Evolutionary conservation across 2,329 filamentous ascomycete genomes (phyloP), one percentile per base, ranked within the genome.

Genomic region (Ophiostoma sp.): DNA sequence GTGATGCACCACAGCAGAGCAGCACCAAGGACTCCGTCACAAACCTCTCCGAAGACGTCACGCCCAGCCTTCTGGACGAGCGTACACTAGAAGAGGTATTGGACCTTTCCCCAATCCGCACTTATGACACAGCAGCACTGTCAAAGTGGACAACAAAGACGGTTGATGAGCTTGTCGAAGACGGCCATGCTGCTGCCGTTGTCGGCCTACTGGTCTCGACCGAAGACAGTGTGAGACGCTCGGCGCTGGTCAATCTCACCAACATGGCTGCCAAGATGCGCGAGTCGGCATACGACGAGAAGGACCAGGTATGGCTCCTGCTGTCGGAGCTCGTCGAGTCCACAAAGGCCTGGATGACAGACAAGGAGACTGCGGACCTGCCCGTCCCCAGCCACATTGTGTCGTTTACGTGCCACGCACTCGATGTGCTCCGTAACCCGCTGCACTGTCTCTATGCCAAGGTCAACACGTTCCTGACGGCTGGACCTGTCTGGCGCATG

Each of bases 361-460:
- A 80, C 7, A 79, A 79, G 3, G 66, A 45, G 38, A 63, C 67
- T 16, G 67, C 65, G 0, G 52, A 49, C 9, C 41, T 36, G 64
- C 84, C 89, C 0, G 80, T 96, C 3, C 89, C 93, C 0, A 92
- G 89, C 70, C 83, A 92, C 12, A 87, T 92, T 5, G 85, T 88
- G n/a, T 85, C 89, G 11, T 95, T 97, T 73, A 89, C 92, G 7
- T 83, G 85, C 64, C 86, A 87, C 72, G 87, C 88, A 1, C 81
- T 96, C 7, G 80, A 84, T 1, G 86, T 96, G 16, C 79, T 96
- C 63, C 84, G 83, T 36, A 88, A 92, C 70, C 94, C 94, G 0
- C 83, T 92, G 16, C 92, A 96, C 75, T 86, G 86, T 70, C 84
- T 97, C 49, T 98, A 97, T 76, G 86, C 87, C 69, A 97, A 97